Base-by-base conservation (phyloP, 805 yeast genomes). In the Torulaspora quercuum region DNA sequence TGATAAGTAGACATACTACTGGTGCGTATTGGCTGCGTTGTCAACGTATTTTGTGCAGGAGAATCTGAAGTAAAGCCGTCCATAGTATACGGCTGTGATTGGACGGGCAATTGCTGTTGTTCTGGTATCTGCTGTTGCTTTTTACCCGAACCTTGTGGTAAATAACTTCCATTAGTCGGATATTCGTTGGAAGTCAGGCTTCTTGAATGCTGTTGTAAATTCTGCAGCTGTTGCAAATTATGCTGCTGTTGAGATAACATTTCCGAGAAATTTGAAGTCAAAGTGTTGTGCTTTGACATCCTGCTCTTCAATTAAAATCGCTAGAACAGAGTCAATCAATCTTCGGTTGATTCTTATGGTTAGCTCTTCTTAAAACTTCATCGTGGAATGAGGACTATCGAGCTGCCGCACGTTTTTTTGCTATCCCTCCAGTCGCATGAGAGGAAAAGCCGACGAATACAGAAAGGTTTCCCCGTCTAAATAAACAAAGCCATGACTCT, bases 181-280 rank as follows among this genome's bases (percentile, higher is more conserved):
- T 19, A 27, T 16, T 37, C 42, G 15, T 33, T 39, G 37, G 66
- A 64, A 37, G 67, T 63, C 33, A 72, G 50, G 18, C 74, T 69
- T 31, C 59, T 63, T 1, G 74, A 61, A 41, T 68, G 74, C 39
- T 68, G 64, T 39, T 65, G 70, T 37, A 71, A 53, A 38, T 61
- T 69, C 35, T 69, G 71, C 32, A 72, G 52, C 37, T 72, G 76
- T 15, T 69, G 65, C 41, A 69, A 62, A 44, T 70, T 72, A 39
- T 67, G 71, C 24, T 65, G 61, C 35, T 69, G 65, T 39, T 72
- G 76, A 36, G 75, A 67, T 25, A 59, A 50, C 45, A 59, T 58
- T 27, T 61, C 63, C 19, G 67, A 55, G 32, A 58, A 50, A 26
- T 46, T 52, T 6, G 68, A 62, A 33, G 55, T 53, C 65, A 65